These are phyloP conservation scores for Syncephalastrum monosporum DNA, from an alignment of 371 early-diverging fungal species.

Conservation along the genomic window DNA sequence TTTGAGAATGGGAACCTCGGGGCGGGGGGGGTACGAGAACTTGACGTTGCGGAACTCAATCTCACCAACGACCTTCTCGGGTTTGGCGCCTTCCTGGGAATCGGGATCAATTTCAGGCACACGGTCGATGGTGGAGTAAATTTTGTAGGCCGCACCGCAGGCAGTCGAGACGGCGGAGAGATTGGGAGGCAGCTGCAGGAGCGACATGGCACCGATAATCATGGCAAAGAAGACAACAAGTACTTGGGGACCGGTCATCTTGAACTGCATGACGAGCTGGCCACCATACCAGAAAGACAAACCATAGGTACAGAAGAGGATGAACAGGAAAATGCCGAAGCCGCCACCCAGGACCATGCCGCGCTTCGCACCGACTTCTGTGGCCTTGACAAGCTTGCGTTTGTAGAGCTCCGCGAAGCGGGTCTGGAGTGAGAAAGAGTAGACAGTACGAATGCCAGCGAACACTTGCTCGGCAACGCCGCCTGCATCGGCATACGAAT, in stretches of 20 bases:
- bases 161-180: constrained; percentile 61
- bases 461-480: constrained; percentile 68
- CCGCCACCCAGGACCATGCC: constrained; percentile 54
- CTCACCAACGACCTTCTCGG: constrained; percentile 49
- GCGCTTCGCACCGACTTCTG: constrained; percentile 53
- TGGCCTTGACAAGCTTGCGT: constrained; percentile 52
- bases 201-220: constrained; percentile 53
- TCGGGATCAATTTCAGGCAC: constrained; percentile 63
- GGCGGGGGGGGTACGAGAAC: constrained; percentile 74
- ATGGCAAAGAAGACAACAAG: constrained; percentile 68
- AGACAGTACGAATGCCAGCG: constrained; percentile 84
- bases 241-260: constrained; percentile 50
- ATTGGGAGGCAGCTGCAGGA: constrained; percentile 55
- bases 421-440: constrained; percentile 78
- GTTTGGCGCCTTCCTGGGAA: constrained; percentile 55
- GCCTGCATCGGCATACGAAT: constrained; percentile 48
- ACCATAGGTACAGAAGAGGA: constrained; percentile 66
- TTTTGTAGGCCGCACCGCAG: constrained; percentile 61
- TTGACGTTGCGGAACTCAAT: constrained; percentile 71
- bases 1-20: constrained; percentile 62
- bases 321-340: constrained; percentile 63
- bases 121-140: constrained; percentile 80
- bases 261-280: constrained; percentile 45
- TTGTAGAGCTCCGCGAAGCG: constrained; percentile 68
- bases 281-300: constrained; percentile 84